phyloP scores from a whole-genome alignment of 2,329 filamentous ascomycete genomes.

The Mollisiaceae sp. region DNA sequence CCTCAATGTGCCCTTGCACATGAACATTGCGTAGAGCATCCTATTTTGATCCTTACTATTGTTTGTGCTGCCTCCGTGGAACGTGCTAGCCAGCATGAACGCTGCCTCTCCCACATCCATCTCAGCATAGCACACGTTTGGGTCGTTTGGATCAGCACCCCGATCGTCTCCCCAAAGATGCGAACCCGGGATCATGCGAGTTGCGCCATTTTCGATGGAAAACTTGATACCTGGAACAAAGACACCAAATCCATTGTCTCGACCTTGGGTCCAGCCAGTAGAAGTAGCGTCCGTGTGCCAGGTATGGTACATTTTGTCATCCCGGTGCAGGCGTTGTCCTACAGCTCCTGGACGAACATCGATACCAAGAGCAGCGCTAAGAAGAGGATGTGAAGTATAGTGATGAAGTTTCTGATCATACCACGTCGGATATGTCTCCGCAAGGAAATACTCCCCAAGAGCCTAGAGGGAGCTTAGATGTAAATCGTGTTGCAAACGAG shows the following conservation, averaged over 20 bases:
- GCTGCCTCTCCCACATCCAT: slow-evolving; percentile 29
- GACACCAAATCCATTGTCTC: slow-evolving; percentile 26
- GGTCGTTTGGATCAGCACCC: slow-evolving; percentile 22
- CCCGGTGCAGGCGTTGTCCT: slow-evolving; percentile 26
- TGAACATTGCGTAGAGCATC: slow-evolving; percentile 27
- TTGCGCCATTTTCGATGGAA: slow-evolving; percentile 28
- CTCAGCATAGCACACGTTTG: slow-evolving; percentile 24
- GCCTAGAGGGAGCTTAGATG: slow-evolving; percentile 6
- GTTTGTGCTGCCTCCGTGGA: slow-evolving; percentile 30
- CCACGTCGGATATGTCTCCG: slow-evolving; percentile 29
- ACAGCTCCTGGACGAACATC: slow-evolving; percentile 25
- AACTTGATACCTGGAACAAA: slow-evolving; percentile 28
- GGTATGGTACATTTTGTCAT: slow-evolving; percentile 31
- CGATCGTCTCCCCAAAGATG: slow-evolving; percentile 32
- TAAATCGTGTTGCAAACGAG: too few species aligned
- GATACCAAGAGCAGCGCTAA: slow-evolving; percentile 26
- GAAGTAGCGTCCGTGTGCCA: slow-evolving; percentile 23
- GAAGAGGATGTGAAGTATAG: slow-evolving; percentile 26
- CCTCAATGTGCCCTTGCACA: slow-evolving; percentile 26
- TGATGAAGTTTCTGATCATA: slow-evolving; percentile 24
- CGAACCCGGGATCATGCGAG: slow-evolving; percentile 29
- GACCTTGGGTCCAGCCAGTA: slow-evolving; percentile 22
- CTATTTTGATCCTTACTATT: slow-evolving; percentile 22
- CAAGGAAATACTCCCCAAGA: slow-evolving; percentile 25
- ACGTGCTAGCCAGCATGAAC: slow-evolving; percentile 29